phyloP scores from a whole-genome alignment of 129 eudicot genomes.

The Centella asiatica region DNA sequence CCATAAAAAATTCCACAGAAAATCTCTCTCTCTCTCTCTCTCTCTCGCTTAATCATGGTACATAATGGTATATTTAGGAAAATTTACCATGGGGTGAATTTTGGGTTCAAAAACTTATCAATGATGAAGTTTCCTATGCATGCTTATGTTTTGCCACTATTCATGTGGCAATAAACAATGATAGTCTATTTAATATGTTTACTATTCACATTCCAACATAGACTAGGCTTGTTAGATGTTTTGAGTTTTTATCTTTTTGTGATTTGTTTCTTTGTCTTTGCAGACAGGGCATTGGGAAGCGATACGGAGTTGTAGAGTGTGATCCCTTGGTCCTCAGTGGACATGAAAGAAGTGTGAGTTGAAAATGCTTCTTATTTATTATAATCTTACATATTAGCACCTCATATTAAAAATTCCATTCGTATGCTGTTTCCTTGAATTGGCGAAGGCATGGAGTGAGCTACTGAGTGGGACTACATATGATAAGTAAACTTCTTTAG shows the following conservation, averaged over 20 bases:
- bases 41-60: background rate
- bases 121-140: no score
- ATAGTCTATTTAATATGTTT: background rate
- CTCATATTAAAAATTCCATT: background rate
- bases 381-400: background rate
- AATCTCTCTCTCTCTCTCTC: background rate
- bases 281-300: slow-evolving; percentile 42
- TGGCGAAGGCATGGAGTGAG: no score
- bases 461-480: no score
- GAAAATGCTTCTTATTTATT: slow-evolving; percentile 9
- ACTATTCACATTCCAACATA: background rate
- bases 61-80: background rate
- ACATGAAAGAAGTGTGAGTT: slow-evolving; percentile 77
- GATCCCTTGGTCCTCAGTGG: slow-evolving; percentile 74
- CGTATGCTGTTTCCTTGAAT: background rate
- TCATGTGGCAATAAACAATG: background rate
- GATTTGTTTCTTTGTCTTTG: slow-evolving; percentile 18
- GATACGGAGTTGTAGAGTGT: slow-evolving; percentile 87
- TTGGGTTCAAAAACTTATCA: no score
- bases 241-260: background rate
- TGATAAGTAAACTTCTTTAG: no score
- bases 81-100: background rate
- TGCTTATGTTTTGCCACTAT: background rate
- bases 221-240: slow-evolving; percentile 3
- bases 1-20: background rate